These are phyloP conservation scores for Sporothrix euskadiensis DNA, from an alignment of 2,329 filamentous ascomycete species.

Conservation along the genomic window DNA sequence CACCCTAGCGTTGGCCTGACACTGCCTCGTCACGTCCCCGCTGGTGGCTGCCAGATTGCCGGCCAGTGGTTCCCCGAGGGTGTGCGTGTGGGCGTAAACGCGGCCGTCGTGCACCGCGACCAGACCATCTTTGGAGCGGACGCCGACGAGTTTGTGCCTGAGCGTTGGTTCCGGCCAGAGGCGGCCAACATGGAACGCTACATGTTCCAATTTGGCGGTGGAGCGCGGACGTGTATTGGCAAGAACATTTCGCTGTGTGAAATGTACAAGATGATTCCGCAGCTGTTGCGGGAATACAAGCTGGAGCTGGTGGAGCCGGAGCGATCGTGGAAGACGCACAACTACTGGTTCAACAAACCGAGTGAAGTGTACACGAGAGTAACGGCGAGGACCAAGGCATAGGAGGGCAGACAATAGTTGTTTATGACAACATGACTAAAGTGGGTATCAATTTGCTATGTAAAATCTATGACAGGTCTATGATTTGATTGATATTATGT, in stretches of 20 bases:
- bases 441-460: not conserved
- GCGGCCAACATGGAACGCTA: constrained; percentile 12
- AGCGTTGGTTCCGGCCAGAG: not conserved
- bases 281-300: not conserved
- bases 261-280: constrained; percentile 20
- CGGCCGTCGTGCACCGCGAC: constrained; percentile 10
- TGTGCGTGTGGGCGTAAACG: constrained; percentile 1
- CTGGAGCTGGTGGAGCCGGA: not conserved
- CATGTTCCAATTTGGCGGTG: constrained; percentile 21
- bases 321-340: constrained; percentile 8
- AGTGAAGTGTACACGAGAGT: constrained; percentile 25
- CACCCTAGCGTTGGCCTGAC: constrained; percentile 15
- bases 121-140: not conserved
- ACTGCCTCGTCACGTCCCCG: not conserved
- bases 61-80: constrained; percentile 1
- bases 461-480: not conserved
- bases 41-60: not conserved
- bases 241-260: constrained; percentile 20
- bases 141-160: not conserved
- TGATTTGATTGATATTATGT: not conserved
- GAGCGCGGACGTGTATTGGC: constrained; percentile 10
- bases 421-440: not conserved
- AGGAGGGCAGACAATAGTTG: too few species aligned
- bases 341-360: constrained; percentile 17
- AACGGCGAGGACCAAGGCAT: not conserved